Base-by-base conservation (phyloP, 2,329 filamentous ascomycete genomes). In the Colletotrichum orchidophilum region DNA sequence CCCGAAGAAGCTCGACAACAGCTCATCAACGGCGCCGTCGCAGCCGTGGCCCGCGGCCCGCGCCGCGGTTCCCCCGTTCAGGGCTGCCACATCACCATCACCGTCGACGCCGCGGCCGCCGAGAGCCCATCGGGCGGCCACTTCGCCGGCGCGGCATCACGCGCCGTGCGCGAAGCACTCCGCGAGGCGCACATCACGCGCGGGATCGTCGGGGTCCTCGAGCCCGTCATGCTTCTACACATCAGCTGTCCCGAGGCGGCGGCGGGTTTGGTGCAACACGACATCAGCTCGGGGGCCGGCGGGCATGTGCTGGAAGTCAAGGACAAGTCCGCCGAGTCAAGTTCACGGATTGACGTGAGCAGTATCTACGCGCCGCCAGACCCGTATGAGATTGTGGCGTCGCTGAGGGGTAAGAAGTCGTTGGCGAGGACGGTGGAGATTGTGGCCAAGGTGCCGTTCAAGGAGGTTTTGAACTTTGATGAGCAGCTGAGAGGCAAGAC, bases 381-480 rank as follows among this genome's bases (percentile, higher is more conserved):
- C 79, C 95, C 95, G 1, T 98, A 90, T 76, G 88, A 90, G 62
- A 86, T 86, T 53, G 82, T 88, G 58, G 87, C 87, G 29, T 96
- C 84, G 79, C 84, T 83, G 76, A 85, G 83, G 53, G 84, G 85
- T 50, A 87, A 86, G 78, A 86, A 84, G 75, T 85, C 81, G 46
- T 83, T 81, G 39, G 81, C 83, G 66, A 83, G 85, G 55, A 86
- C 84, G 83, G 84, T 87, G 69, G 87, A 92, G 60, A 94, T 99
- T 75, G 91, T 92, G 12, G 96, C 95, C 26, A 91, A 93, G 76
- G 96, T 98, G 31, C 96, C 96, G 35, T 86, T 98, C 76, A 97
- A 96, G 82, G 96, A 98, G 82, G 98, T 98, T 94, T 92, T 98
- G 42, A 94, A 96, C 52, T 99, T 98, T 81, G 86, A 98, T 75